A percentile compares a stretch with the other conserved stretches of the same genome.
Conservation (phyloP, 1,284 basidiomycete genomes). For the Peniophora sp. region DNA sequence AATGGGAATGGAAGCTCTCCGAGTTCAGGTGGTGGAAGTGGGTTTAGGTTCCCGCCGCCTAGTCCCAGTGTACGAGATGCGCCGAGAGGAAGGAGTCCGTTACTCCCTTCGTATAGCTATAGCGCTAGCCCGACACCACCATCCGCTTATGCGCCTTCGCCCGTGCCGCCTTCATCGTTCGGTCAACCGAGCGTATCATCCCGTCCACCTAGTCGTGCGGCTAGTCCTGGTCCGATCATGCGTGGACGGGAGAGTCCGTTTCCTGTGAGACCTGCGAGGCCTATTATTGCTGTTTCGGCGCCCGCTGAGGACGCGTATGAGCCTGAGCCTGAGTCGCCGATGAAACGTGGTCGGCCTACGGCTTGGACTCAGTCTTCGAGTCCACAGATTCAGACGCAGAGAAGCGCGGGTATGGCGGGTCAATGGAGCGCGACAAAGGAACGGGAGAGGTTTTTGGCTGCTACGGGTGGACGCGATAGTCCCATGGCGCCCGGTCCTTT, state of each 20-base stretch:
- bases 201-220: slow-evolving; percentile 16
- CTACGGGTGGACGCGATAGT: background rate
- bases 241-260: slow-evolving; percentile 45
- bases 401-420: slow-evolving; percentile 11
- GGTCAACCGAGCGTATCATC: slow-evolving; percentile 6
- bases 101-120: slow-evolving; percentile 4
- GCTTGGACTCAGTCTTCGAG: background rate
- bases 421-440: slow-evolving; percentile 6
- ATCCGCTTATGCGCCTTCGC: background rate
- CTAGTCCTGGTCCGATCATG: slow-evolving; percentile 22
- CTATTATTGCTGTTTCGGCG: slow-evolving; percentile 11
- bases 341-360: background rate
- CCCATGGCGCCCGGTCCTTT: no score
- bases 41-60: no score
- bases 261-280: slow-evolving; percentile 28
- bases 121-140: slow-evolving; percentile 1
- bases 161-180: slow-evolving; percentile 7
- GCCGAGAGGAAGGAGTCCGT: no score
- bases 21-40: no score
- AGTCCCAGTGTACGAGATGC: no score
- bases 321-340: background rate
- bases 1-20: no score
- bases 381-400: slow-evolving; percentile 6
- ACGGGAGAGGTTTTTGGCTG: slow-evolving; percentile 1
- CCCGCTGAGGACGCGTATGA: slow-evolving; percentile 12